Evolutionary conservation across 2,329 filamentous ascomycete genomes (phyloP).

Genomic region (Sarocladiaceae sp.): DNA sequence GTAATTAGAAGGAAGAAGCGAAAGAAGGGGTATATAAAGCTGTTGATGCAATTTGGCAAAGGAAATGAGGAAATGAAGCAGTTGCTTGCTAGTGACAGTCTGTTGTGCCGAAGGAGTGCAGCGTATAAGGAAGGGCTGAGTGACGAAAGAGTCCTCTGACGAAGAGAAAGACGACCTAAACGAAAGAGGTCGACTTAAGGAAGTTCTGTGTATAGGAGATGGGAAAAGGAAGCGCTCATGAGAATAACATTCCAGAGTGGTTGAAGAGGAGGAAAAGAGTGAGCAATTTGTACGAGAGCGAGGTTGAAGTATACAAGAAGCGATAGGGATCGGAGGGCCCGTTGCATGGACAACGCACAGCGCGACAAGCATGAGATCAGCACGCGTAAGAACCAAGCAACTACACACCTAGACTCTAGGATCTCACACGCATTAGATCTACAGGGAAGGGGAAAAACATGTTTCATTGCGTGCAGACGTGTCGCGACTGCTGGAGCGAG

Average conservation of each 20-base stretch:
- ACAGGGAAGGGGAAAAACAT: background rate
- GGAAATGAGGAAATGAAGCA: background rate
- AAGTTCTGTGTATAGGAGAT: background rate
- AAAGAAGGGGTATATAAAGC: background rate
- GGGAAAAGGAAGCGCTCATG: conserved; percentile 8
- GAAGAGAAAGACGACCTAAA: conserved; percentile 4
- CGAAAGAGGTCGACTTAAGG: conserved; percentile 9
- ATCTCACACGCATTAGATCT: background rate
- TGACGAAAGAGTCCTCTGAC: background rate
- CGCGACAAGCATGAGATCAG: background rate
- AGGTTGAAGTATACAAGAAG: background rate
- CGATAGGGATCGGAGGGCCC: background rate
- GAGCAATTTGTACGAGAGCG: background rate
- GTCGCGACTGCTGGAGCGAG: background rate
- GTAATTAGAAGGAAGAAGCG: background rate
- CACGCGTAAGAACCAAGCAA: conserved; percentile 8
- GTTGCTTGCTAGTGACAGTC: conserved; percentile 3
- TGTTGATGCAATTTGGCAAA: too few relatives aligned
- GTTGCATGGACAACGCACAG: conserved; percentile 9
- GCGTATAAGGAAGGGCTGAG: background rate
- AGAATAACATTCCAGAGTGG: background rate
- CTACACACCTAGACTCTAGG: background rate
- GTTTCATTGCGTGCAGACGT: background rate
- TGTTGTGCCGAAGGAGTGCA: background rate
- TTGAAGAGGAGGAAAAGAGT: background rate